Percentiles rank a stretch among this genome's conserved stretches.
Conservation (phyloP, 2,329 filamentous ascomycete genomes). For the Botryotinia convoluta region DNA sequence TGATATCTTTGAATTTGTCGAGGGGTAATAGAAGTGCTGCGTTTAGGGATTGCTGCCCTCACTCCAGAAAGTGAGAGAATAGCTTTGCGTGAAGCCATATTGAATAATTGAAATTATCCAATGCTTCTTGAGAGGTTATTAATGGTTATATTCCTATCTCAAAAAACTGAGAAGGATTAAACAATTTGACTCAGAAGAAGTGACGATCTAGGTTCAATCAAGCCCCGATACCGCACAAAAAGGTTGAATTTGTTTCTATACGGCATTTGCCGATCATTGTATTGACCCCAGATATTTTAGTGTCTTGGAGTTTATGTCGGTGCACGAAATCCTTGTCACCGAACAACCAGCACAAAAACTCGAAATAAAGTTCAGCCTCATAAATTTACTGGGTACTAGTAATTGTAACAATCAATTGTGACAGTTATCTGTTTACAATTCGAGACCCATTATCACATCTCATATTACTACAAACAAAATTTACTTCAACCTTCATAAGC, state of each 20-base stretch:
- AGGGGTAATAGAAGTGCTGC: constrained; percentile 26
- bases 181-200: constrained; percentile 15
- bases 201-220: constrained; percentile 5
- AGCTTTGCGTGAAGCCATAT: constrained; percentile 38
- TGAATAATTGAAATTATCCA: constrained; percentile 17
- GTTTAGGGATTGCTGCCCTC: constrained; percentile 28
- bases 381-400: constrained; percentile 12
- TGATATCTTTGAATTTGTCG: constrained; percentile 36
- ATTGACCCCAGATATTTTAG: constrained; percentile 17
- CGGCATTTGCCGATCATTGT: neutral
- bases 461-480: neutral
- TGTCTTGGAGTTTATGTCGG: neutral
- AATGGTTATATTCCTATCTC: constrained; percentile 17
- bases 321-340: constrained; percentile 17
- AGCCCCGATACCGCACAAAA: constrained; percentile 21
- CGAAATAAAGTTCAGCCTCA: constrained; percentile 23
- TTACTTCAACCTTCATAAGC: neutral
- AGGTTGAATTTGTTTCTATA: constrained; percentile 1
- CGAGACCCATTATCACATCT: neutral
- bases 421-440: neutral
- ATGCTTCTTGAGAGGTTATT: neutral
- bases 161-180: constrained; percentile 14
- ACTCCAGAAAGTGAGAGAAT: constrained; percentile 31
- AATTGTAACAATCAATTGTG: neutral
- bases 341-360: constrained; percentile 18